Percentiles rank a stretch among this genome's conserved stretches.
These are phyloP conservation scores for Nicotiana rustica DNA, from an alignment of 305 asterid species.

Conservation along the genomic window DNA sequence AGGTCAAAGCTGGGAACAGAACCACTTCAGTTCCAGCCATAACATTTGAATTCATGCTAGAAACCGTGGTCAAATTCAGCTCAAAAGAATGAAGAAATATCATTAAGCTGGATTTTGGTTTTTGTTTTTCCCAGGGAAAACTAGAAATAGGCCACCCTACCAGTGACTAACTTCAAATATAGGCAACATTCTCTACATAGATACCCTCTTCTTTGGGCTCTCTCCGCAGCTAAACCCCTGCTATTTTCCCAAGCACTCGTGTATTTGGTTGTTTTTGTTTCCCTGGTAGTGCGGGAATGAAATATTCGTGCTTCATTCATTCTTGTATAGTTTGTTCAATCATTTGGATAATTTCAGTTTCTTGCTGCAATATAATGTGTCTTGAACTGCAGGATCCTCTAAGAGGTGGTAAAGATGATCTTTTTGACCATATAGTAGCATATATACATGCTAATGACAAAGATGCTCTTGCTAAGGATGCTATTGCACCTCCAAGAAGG, in stretches of 20 bases:
- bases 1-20: background rate
- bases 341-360: slow-evolving; percentile 28
- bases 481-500: slow-evolving; percentile 73
- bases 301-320: slow-evolving; percentile 5
- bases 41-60: background rate
- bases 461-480: slow-evolving; percentile 81
- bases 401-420: slow-evolving; percentile 93
- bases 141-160: background rate
- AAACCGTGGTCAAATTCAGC: background rate
- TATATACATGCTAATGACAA: slow-evolving; percentile 72
- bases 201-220: background rate
- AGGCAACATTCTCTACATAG: background rate
- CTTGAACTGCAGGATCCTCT: slow-evolving; percentile 82
- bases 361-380: slow-evolving; percentile 8
- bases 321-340: slow-evolving; percentile 19
- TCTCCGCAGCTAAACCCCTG: background rate
- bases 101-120: slow-evolving; percentile 7
- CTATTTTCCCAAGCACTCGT: background rate
- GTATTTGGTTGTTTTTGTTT: background rate
- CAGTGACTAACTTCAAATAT: background rate
- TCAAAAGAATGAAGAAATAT: background rate
- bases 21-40: background rate
- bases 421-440: slow-evolving; percentile 72
- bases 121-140: background rate
- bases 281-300: background rate